Percentiles rank a stretch among this genome's conserved stretches.
phyloP scores from a whole-genome alignment of 805 yeast species.

The Metschnikowia arizonensis region DNA sequence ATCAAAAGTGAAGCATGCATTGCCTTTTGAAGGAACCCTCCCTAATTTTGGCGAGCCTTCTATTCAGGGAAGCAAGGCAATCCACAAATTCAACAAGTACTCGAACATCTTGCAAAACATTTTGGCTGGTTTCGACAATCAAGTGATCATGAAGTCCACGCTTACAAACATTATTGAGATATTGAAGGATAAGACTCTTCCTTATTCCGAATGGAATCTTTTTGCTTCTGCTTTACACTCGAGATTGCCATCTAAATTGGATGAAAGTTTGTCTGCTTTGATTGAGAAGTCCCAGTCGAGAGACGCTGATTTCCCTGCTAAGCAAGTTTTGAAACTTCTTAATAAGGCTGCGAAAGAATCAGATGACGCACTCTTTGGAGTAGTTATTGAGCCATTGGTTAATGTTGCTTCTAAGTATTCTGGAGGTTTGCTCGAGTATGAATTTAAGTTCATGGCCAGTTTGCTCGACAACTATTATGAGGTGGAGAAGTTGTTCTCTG shows the following conservation, averaged over 20 bases:
- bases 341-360: conserved; percentile 54
- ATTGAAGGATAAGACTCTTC: conserved; percentile 75
- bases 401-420: conserved; percentile 66
- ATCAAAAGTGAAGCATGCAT: conserved; percentile 92
- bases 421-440: conserved; percentile 80
- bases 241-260: conserved; percentile 77
- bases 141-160: conserved; percentile 85
- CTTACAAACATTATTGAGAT: conserved; percentile 68
- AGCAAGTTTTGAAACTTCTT: conserved; percentile 68
- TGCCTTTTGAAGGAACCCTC: conserved; percentile 89
- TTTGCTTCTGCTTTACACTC: conserved; percentile 88
- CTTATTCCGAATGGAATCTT: conserved; percentile 87
- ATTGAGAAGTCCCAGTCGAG: conserved; percentile 64
- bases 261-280: conserved; percentile 57
- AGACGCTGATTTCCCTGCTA: conserved; percentile 88
- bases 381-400: conserved; percentile 67
- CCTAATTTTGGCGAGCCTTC: conserved; percentile 85
- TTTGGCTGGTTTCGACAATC: conserved; percentile 89
- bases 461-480: conserved; percentile 69
- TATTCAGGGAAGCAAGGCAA: conserved; percentile 78
- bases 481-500: conserved; percentile 75
- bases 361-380: conserved; percentile 41
- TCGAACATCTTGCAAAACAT: conserved; percentile 68
- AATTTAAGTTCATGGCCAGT: conserved; percentile 66
- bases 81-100: conserved; percentile 61